Base-by-base conservation (phyloP, 768 basidiomycete genomes). In the Thelephora ganbajun region DNA sequence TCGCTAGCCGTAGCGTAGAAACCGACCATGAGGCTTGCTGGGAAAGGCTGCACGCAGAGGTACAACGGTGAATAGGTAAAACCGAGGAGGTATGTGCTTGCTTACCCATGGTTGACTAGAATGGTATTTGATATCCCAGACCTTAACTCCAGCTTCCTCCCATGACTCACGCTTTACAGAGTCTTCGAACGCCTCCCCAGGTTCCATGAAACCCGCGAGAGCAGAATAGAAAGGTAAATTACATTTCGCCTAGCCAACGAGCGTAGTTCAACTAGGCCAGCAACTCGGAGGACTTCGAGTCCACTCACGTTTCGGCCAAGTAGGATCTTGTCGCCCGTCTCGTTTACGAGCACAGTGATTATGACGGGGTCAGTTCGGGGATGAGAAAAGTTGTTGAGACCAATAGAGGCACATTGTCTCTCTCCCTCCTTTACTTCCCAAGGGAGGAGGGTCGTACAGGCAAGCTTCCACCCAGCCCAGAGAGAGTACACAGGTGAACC, bases 401-500 rank as follows among this genome's bases (percentile, higher is more conserved):
- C 93, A 45, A 85, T 88, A 57, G 35, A 53, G 23, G 46, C 44
- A 51, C 88, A 90, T 3, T 80, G 79, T 56, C 75, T 77, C 54
- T 67, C 70, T 36, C 71, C 75, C 35, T 65, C 63, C 47, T 79
- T 79, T 51, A 82, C 71, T 5, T 74, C 69, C 83, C 87, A 88
- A 5, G 87, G 85, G 16, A 89, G 62, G 22, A 87, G 61, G 0
- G 84, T 73, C 5, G 73, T 67, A 61, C 94, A 99, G 3, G 76
- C 72, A 1, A 92, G 65, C 64, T 99, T 99, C 93, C 92, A 99
- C 0, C 94, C 94, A 3, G 79, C 91, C 94, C 94, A 97, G 54
- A 88, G 69, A 0, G 89, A 85, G 56, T 88, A 86, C 0, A 80
- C 76, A 2, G 73, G 72, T 0, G 80, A 75, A 3, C 92, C 91